Evolutionary conservation across 306 rosid genomes (phyloP).

Genomic region (Cicer pinnatifidum): DNA sequence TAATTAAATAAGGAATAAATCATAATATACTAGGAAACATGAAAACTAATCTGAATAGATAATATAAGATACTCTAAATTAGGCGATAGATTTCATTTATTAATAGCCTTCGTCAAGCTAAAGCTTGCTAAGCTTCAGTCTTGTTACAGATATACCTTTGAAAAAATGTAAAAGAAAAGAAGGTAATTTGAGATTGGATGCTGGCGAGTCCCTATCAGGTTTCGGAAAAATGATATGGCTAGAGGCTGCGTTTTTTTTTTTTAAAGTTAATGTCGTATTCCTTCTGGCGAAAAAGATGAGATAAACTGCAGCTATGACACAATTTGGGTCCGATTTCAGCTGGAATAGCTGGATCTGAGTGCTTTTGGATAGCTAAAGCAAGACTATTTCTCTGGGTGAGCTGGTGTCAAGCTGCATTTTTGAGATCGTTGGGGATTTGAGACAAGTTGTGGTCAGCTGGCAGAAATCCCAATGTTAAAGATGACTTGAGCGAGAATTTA

Average conservation of each 20-base stretch:
- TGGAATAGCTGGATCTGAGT: neutral
- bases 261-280: neutral
- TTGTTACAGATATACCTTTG: neutral
- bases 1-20: conserved; percentile 12
- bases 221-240: neutral
- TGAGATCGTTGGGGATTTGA: neutral
- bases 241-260: neutral
- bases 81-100: neutral
- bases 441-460: neutral
- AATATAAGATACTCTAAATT: neutral
- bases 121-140: neutral
- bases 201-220: neutral
- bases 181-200: neutral
- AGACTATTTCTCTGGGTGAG: neutral
- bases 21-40: neutral
- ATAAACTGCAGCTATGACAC: neutral
- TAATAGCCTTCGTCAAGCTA: neutral
- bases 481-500: neutral
- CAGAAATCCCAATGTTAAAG: neutral
- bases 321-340: neutral
- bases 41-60: neutral
- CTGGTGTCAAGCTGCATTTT: neutral
- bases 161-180: neutral
- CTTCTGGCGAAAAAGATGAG: neutral
- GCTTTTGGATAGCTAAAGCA: neutral